Percentiles rank a stretch among this genome's conserved stretches.
Conservation (phyloP, 2,329 filamentous ascomycete species). For the Bipolaris gigantea region DNA sequence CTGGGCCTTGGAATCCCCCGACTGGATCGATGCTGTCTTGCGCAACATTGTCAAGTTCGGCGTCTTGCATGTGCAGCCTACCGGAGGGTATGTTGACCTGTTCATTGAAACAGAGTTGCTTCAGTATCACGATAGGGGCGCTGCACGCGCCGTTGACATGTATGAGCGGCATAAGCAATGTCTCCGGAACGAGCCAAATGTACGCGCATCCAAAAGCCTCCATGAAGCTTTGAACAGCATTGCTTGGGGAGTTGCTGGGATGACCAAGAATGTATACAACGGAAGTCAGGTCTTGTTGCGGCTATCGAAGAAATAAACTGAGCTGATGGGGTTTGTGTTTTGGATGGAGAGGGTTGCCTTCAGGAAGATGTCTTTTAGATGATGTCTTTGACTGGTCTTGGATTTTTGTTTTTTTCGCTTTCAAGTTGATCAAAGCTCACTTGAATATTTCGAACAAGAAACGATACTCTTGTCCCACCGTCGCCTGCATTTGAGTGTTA, state of each 20-base stretch:
- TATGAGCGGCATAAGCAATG: not conserved
- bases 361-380: not conserved
- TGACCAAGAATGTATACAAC: not conserved
- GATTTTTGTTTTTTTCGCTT: not conserved
- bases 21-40: slow-evolving; percentile 3
- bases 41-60: slow-evolving; percentile 7
- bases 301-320: not conserved
- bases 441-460: not conserved
- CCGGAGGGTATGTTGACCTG: slow-evolving; percentile 1
- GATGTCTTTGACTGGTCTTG: not conserved
- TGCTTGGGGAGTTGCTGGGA: not conserved
- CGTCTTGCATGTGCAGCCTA: slow-evolving; percentile 1
- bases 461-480: not conserved
- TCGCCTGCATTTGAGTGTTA: not conserved
- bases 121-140: not conserved
- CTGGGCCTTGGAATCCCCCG: not conserved
- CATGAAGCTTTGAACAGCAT: not conserved
- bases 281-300: not conserved
- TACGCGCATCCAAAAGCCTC: not conserved
- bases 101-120: slow-evolving; percentile 11
- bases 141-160: not conserved
- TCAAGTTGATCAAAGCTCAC: not conserved
- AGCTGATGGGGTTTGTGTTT: not conserved
- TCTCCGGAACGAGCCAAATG: not conserved
- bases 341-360: not conserved